A percentile compares a stretch with the other conserved stretches of the same genome.
Conservation (phyloP, 768 basidiomycete species). For the Hypholoma fasciculare region DNA sequence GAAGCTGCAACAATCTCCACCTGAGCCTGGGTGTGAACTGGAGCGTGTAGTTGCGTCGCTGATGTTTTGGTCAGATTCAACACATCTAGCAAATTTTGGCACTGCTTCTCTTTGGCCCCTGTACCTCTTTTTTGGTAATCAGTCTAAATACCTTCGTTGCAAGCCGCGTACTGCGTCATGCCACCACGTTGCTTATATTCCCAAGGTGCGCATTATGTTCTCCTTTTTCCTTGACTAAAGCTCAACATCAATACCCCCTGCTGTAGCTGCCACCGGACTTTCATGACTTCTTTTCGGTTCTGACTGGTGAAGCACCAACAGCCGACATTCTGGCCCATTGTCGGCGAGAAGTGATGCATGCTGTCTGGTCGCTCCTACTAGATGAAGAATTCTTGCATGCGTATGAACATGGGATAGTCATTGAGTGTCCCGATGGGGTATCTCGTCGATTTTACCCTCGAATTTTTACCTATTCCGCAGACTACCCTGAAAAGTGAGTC, state of each 20-base stretch:
- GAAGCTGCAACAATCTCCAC: slow-evolving; percentile 16
- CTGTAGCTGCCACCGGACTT: slow-evolving; percentile 15
- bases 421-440: too few species aligned
- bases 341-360: slow-evolving; percentile 30
- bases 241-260: too few species aligned
- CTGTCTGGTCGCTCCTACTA: slow-evolving; percentile 24
- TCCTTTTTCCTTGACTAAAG: slow-evolving; percentile 19
- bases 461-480: slow-evolving; percentile 35
- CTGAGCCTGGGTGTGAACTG: slow-evolving; percentile 14
- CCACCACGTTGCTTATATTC: slow-evolving; percentile 41
- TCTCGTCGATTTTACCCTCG: too few species aligned
- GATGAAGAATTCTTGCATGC: too few species aligned
- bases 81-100: slow-evolving; percentile 35
- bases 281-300: slow-evolving; percentile 4
- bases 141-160: slow-evolving; percentile 31
- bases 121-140: slow-evolving; percentile 39
- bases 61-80: slow-evolving; percentile 36
- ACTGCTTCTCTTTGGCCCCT: slow-evolving; percentile 40
- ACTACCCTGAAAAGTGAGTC: slow-evolving; percentile 30
- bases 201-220: slow-evolving; percentile 16
- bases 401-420: too few species aligned
- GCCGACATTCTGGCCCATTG: slow-evolving; percentile 12
- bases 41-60: slow-evolving; percentile 21
- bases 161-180: slow-evolving; percentile 24
- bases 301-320: not conserved